Conservation (phyloP, 139 green algal species). For the Chlamydomonas incerta region DNA sequence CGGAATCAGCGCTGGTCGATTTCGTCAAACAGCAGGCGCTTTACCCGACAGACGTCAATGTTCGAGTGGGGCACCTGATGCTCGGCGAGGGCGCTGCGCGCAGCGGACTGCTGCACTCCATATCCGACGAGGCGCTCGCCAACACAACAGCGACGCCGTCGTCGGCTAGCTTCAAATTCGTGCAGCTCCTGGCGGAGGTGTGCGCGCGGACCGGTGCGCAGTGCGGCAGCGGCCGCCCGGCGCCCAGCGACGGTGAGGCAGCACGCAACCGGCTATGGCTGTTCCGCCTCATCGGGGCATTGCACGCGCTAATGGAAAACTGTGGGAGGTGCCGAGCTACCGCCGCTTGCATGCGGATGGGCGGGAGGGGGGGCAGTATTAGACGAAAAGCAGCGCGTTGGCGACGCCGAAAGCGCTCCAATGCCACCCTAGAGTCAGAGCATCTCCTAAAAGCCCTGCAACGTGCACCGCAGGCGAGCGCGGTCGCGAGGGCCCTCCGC, state of each 20-base stretch:
- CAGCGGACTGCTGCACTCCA: constrained; percentile 1
- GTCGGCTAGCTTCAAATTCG: constrained; percentile 19
- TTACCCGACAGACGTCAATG: constrained; percentile 24
- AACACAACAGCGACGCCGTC: neutral
- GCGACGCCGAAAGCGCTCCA: no score
- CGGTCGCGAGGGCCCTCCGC: no score
- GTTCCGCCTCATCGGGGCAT: no score
- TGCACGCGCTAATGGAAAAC: no score
- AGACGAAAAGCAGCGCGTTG: no score
- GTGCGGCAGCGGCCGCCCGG: neutral
- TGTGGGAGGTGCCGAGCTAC: no score
- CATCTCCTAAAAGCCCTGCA: no score
- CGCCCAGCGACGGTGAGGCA: neutral
- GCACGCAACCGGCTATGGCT: no score
- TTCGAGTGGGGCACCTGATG: neutral
- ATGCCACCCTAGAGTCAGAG: no score
- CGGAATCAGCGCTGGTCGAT: constrained; percentile 9
- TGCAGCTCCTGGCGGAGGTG: constrained; percentile 31
- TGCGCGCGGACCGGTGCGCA: neutral
- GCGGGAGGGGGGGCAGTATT: no score
- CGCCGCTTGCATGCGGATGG: no score
- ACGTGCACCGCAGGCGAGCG: no score
- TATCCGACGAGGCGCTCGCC: constrained; percentile 6
- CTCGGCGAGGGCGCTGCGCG: neutral
- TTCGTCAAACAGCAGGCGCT: constrained; percentile 37